These are phyloP conservation scores for Cicer arietinum DNA, from an alignment of 306 rosid species.

Conservation along the genomic window DNA sequence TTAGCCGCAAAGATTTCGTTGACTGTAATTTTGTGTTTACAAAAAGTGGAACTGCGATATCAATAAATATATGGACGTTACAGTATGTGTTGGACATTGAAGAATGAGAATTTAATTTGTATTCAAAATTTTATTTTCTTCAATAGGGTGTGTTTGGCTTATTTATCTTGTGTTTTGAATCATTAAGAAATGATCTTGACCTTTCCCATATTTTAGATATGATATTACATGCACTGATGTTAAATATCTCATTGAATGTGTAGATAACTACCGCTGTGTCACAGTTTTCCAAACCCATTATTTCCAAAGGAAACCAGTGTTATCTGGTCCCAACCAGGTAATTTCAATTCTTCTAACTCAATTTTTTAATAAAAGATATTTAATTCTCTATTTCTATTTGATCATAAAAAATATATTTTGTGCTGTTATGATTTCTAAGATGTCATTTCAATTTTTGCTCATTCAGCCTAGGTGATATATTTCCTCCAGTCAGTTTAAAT, in stretches of 20 bases:
- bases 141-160: background rate
- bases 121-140: background rate
- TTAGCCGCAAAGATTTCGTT: slow-evolving; percentile 7
- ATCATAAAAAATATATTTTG: background rate
- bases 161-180: slow-evolving; percentile 9
- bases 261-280: slow-evolving; percentile 77
- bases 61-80: slow-evolving; percentile 7
- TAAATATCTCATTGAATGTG: slow-evolving; percentile 44
- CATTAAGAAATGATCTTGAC: slow-evolving; percentile 16
- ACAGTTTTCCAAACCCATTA: slow-evolving; percentile 65
- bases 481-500: slow-evolving; percentile 88
- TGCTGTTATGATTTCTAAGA: slow-evolving; percentile 19
- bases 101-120: slow-evolving; percentile 13
- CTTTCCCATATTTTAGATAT: slow-evolving; percentile 7
- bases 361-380: slow-evolving; percentile 22
- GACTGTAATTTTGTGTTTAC: background rate
- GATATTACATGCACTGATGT: slow-evolving; percentile 31
- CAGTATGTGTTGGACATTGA: slow-evolving; percentile 9
- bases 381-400: slow-evolving; percentile 26
- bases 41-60: slow-evolving; percentile 13
- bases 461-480: slow-evolving; percentile 77
- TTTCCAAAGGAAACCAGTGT: slow-evolving; percentile 89
- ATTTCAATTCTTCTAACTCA: slow-evolving; percentile 38
- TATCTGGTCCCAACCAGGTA: slow-evolving; percentile 84
- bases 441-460: slow-evolving; percentile 49